Conservation (phyloP, 2,329 filamentous ascomycete species). For the Claviceps paspali region DNA sequence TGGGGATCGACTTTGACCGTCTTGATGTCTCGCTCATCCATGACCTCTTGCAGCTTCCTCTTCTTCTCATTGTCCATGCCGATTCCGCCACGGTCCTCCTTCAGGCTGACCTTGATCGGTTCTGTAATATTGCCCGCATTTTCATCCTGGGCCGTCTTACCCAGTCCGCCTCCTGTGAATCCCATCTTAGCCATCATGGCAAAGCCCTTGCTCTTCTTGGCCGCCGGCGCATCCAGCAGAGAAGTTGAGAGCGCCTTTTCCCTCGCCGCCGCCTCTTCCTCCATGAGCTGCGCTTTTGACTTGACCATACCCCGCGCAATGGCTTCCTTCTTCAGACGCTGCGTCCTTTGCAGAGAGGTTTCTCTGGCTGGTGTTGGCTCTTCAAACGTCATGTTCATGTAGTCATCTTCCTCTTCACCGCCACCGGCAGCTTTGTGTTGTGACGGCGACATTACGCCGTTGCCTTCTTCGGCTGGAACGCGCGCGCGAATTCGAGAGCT, state of each 20-base stretch:
- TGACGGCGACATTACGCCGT: neutral
- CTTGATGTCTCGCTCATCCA: slow-evolving; percentile 41
- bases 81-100: slow-evolving; percentile 69
- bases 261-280: slow-evolving; percentile 53
- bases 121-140: slow-evolving; percentile 32
- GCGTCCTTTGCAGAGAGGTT: slow-evolving; percentile 38
- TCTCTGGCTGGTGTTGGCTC: slow-evolving; percentile 43
- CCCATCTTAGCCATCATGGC: slow-evolving; percentile 97
- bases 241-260: slow-evolving; percentile 65
- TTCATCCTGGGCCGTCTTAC: slow-evolving; percentile 36
- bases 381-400: slow-evolving; percentile 88
- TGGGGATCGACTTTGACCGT: slow-evolving; percentile 45
- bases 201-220: slow-evolving; percentile 66
- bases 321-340: slow-evolving; percentile 43
- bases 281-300: slow-evolving; percentile 72
- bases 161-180: slow-evolving; percentile 66
- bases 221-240: slow-evolving; percentile 41
- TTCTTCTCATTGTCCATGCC: slow-evolving; percentile 75
- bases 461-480: neutral
- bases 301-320: slow-evolving; percentile 53
- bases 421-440: slow-evolving; percentile 6
- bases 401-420: slow-evolving; percentile 55
- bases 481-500: neutral
- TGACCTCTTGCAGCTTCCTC: slow-evolving; percentile 52
- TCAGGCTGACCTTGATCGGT: slow-evolving; percentile 62